Percentiles rank a stretch among this genome's conserved stretches.
Evolutionary conservation across 768 basidiomycete genomes (phyloP).

Genomic region (Calvatia gigantea): DNA sequence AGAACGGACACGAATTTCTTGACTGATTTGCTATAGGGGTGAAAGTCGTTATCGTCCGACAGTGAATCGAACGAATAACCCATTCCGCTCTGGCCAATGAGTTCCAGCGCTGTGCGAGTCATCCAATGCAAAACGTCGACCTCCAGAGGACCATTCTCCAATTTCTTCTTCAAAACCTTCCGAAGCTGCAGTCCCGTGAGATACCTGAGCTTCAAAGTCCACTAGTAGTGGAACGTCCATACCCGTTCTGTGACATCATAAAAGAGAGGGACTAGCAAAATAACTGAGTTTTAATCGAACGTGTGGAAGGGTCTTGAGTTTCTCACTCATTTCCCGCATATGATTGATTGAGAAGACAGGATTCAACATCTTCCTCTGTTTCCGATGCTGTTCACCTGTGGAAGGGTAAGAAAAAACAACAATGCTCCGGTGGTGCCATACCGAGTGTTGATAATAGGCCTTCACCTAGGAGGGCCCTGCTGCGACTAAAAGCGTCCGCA

Average conservation of each 20-base stretch:
- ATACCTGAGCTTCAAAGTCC: not conserved
- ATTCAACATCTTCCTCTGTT: conserved; percentile 35
- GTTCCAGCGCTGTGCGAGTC: conserved; percentile 41
- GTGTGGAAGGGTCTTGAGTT: not conserved
- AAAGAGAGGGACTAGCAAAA: conserved; percentile 24
- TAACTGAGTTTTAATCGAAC: conserved; percentile 23
- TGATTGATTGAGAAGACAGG: conserved; percentile 34
- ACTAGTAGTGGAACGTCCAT: not conserved
- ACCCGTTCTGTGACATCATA: conserved; percentile 22
- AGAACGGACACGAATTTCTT: conserved; percentile 28
- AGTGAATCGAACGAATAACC: conserved; percentile 41
- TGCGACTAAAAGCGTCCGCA: not conserved
- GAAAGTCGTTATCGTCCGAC: conserved; percentile 22
- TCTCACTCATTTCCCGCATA: conserved; percentile 27
- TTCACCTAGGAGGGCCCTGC: conserved; percentile 12
- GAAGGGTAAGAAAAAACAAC: too few species aligned
- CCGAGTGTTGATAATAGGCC: conserved; percentile 19
- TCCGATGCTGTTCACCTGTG: conserved; percentile 31
- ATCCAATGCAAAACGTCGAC: conserved; percentile 33
- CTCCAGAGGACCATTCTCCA: conserved; percentile 28
- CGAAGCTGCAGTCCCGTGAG: conserved; percentile 20
- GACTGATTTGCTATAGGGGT: conserved; percentile 29
- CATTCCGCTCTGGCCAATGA: conserved; percentile 47
- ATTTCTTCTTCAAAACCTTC: conserved; percentile 17
- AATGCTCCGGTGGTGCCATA: not conserved